phyloP scores from a whole-genome alignment of 2,329 filamentous ascomycete genomes.

The Trichoderma lentiforme region DNA sequence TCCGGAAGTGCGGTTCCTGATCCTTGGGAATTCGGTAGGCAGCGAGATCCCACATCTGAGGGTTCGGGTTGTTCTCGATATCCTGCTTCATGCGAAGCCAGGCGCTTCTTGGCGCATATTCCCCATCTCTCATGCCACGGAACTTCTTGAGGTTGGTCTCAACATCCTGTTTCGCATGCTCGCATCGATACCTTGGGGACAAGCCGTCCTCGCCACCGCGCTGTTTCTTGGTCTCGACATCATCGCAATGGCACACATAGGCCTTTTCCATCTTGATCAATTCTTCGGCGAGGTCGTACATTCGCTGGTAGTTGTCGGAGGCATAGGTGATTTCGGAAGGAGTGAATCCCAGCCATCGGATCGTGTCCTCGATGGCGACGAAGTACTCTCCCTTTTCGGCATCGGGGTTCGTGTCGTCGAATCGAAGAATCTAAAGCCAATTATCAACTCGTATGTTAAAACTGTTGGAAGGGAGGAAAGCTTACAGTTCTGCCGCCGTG shows the following conservation, averaged over 20 bases:
- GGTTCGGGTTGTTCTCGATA: constrained; percentile 67
- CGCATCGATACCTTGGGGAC: constrained; percentile 71
- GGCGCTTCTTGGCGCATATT: constrained; percentile 80
- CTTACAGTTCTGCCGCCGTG: constrained; percentile 59
- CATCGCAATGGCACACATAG: constrained; percentile 87
- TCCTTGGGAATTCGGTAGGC: constrained; percentile 83
- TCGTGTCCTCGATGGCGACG: constrained; percentile 78
- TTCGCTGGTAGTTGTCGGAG: constrained; percentile 81
- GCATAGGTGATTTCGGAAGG: constrained; percentile 80
- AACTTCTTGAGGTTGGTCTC: constrained; percentile 82
- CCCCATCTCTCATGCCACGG: constrained; percentile 83
- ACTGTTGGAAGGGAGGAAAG: too few species aligned
- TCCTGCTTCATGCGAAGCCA: constrained; percentile 93
- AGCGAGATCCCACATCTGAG: constrained; percentile 94
- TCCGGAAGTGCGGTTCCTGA: constrained; percentile 68
- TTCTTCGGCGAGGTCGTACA: constrained; percentile 87
- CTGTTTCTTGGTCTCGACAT: constrained; percentile 81
- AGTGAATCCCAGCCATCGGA: constrained; percentile 55
- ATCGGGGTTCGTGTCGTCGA: constrained; percentile 94
- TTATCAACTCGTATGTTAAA: background rate
- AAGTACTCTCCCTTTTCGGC: constrained; percentile 91
- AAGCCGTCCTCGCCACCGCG: constrained; percentile 72
- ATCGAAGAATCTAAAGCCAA: constrained; percentile 43
- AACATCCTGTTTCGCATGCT: constrained; percentile 69
- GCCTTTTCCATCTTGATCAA: constrained; percentile 67